Percentiles rank a stretch among this genome's conserved stretches.
phyloP scores from a whole-genome alignment of 1,139 yeast species.

The Scheffersomyces parashehatae region DNA sequence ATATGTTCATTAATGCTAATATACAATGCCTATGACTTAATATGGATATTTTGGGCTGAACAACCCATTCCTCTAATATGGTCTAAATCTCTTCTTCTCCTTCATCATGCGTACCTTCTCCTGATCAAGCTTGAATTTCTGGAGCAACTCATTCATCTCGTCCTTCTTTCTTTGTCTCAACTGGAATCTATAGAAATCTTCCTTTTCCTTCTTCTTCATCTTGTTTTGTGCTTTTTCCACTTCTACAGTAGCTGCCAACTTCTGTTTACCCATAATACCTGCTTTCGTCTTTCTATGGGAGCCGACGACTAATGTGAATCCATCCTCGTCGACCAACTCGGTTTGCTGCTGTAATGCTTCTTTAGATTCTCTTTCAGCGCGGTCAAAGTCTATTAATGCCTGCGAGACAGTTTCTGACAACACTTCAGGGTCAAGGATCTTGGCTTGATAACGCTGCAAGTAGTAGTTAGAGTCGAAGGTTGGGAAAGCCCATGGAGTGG shows the following conservation, averaged over 20 bases:
- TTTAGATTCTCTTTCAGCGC: conserved; percentile 65
- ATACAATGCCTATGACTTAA: too few relatives aligned
- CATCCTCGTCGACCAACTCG: conserved; percentile 83
- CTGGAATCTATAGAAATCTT: conserved; percentile 95
- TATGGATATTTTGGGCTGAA: too few relatives aligned
- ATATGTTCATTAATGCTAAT: too few relatives aligned
- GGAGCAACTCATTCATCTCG: conserved; percentile 84
- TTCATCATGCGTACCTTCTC: conserved; percentile 76
- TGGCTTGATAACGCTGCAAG: conserved; percentile 25
- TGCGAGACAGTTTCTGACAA: conserved; percentile 55
- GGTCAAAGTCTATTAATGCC: conserved; percentile 67
- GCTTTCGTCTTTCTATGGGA: conserved; percentile 78
- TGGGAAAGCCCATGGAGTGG: conserved; percentile 32
- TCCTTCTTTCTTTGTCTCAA: conserved; percentile 89
- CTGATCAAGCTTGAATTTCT: conserved; percentile 87
- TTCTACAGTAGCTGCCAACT: conserved; percentile 44
- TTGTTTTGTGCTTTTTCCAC: conserved; percentile 49
- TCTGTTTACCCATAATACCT: conserved; percentile 60
- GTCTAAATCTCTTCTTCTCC: conserved; percentile 80
- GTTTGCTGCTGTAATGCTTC: conserved; percentile 57
- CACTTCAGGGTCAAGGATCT: conserved; percentile 45
- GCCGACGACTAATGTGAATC: conserved; percentile 88
- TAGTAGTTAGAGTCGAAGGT: conserved; percentile 24
- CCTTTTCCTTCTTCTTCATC: conserved; percentile 76
- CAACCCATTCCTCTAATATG: conserved; percentile 48